Conservation (phyloP, 139 green algal species). For the Chlorella ohadii region DNA sequence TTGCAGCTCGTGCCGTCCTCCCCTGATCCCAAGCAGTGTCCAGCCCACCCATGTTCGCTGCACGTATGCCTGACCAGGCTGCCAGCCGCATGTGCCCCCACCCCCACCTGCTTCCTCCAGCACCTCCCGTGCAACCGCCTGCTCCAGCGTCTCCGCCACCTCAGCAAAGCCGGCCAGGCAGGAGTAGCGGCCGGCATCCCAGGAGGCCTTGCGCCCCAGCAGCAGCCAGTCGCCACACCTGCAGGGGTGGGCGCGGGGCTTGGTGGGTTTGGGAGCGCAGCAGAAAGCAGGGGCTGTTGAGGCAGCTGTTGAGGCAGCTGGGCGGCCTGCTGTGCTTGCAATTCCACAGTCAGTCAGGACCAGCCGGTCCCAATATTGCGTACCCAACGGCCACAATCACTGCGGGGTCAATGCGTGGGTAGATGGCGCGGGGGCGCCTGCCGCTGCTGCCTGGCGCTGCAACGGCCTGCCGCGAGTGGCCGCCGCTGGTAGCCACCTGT, state of each 20-base stretch:
- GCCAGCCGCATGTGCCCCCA: no score
- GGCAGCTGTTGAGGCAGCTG: no score
- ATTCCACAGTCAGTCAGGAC: no score
- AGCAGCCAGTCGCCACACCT: slow-evolving; percentile 64
- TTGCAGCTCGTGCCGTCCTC: no score
- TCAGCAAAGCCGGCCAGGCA: slow-evolving; percentile 82
- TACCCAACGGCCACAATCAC: slow-evolving; percentile 74
- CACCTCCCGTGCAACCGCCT: slow-evolving; percentile 77
- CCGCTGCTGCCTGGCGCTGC: neutral
- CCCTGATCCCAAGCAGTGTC: no score
- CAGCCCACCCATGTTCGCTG: no score
- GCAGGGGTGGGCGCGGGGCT: no score
- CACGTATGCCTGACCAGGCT: no score
- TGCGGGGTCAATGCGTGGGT: slow-evolving; percentile 80
- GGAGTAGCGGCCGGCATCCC: slow-evolving; percentile 58
- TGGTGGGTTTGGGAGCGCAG: no score
- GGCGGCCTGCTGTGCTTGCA: no score
- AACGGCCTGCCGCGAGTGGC: neutral
- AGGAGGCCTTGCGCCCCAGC: slow-evolving; percentile 79
- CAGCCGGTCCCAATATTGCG: no score
- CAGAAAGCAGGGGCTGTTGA: no score
- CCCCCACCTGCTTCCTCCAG: slow-evolving; percentile 65
- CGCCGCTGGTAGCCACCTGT: neutral
- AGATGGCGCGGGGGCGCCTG: slow-evolving; percentile 39
- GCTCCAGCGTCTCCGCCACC: slow-evolving; percentile 86